Evolutionary conservation across 2,329 filamentous ascomycete genomes (phyloP), one percentile per base, ranked within the genome.

Genomic region (Colletotrichum sublineola): DNA sequence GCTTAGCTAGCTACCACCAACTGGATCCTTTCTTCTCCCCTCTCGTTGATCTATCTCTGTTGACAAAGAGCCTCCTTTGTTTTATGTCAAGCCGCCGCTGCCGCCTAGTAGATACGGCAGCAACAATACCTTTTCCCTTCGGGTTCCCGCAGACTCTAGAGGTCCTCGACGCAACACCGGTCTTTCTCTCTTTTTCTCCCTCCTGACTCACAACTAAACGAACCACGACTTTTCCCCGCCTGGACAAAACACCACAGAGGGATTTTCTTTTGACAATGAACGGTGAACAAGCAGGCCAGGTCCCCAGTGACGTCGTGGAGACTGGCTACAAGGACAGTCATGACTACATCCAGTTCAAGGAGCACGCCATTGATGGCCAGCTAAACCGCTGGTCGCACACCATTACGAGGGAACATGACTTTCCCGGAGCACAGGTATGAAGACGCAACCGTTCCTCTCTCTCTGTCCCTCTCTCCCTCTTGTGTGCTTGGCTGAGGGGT

Each of bases 331-430:
- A 86, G 77, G 81, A 84, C 18, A 86, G 85, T 62, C 74, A 79
- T 48, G 87, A 89, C 74, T 90, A 89, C 77, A 83, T 88, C 76
- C 85, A 86, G 69, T 90, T 89, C 79, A 81, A 84, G 55, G 81
- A 80, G 65, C 81, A 89, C 8, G 86, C 88, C 2, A 81, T 87
- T 0, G 87, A 87, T 18, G 87, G 85, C 2, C 78, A 84, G 29
- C 85, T 98, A 75, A 98, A 98, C 83, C 91, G 93, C 73, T 97
- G 94, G 89, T 97, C 95, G 5, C 90, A 94, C 24, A 91, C 90
- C 56, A 84, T 98, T 73, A 98, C 96, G 14, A 90, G 89, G 68
- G 93, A 88, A 68, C 94, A 97, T 91, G 94, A 97, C 82, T 97
- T 94, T 78, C 95, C 96, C 0, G 96, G 94, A 38, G 95, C 96